Base-by-base conservation (phyloP, 2,329 filamentous ascomycete genomes). In the Bipolaris oryzae region DNA sequence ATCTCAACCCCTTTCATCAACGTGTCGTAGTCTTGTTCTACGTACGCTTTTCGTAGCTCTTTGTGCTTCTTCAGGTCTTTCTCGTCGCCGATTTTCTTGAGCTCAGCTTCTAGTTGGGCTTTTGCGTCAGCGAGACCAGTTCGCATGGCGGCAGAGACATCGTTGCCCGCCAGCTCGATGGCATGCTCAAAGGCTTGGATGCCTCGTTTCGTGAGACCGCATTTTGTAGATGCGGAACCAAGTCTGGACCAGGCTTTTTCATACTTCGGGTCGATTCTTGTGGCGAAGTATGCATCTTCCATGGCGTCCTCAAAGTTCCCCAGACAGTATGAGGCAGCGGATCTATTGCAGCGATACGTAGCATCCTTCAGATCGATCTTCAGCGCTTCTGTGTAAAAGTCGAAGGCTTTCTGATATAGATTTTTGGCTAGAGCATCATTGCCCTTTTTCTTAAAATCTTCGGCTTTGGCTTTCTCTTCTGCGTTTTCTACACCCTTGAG, bases 191-290 rank as follows among this genome's bases (percentile, higher is more conserved):
- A 41, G 18, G 38, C 38, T 41, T 41, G 18, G 20, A 41, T 41
- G 38, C 38, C 38, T 41, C 38, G 20, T 41, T 41, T 41, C 9
- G 38, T 41, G 20, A 41, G 38, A 41, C 38, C 38, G 23, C 20
- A 41, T 23, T 41, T 41, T 23, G 5, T 23, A 23, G 9, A 41
- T 23, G 38, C 38, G 20, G 38, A 41, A 41, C 38, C 38, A 41
- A 41, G 38, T 41, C 38, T 41, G 38, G 38, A 41, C 38, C 38
- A 41, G 38, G 38, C 38, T 41, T 41, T 41, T 41, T 20, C 38
- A 41, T 41, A 41, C 15, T 41, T 41, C 20, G 38, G 38, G 20
- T 41, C 38, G 9, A 41, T 23, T 41, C 38, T 41, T 3, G 38
- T 41, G 38, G 38, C 38, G 38, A 41, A 2, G 20, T 41, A 41